A percentile compares a stretch with the other conserved stretches of the same genome.
phyloP scores from a whole-genome alignment of 202 grass and related monocot species.

The Hordeum pubiflorum region DNA sequence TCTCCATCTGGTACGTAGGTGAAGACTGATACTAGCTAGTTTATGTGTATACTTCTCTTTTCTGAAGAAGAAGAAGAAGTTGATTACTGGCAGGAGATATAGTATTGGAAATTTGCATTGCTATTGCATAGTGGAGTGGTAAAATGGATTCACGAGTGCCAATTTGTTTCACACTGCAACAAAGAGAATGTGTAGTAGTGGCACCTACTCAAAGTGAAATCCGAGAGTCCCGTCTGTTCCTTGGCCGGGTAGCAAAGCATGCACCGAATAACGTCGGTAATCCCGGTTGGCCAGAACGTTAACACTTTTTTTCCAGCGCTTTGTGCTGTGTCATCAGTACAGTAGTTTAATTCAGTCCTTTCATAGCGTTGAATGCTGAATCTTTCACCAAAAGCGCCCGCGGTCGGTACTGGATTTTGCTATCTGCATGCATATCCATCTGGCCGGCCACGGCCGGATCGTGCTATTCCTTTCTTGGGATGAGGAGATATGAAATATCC shows the following conservation, averaged over 20 bases:
- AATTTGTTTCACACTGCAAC: neutral
- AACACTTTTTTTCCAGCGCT: neutral
- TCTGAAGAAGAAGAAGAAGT: neutral
- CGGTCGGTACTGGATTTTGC: neutral
- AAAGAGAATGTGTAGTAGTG: constrained; percentile 4
- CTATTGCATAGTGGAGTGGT: neutral
- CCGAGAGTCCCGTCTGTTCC: neutral
- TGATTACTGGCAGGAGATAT: neutral
- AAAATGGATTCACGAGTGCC: neutral
- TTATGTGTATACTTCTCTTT: neutral
- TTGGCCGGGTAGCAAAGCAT: constrained; percentile 26
- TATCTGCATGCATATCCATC: neutral
- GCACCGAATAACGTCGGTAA: neutral
- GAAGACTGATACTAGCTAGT: neutral
- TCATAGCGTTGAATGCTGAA: constrained; percentile 11
- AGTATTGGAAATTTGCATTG: neutral
- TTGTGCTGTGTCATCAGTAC: neutral
- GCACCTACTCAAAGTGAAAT: constrained; percentile 19
- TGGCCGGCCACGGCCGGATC: neutral
- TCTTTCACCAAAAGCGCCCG: neutral
- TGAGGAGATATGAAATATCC: neutral
- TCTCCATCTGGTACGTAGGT: neutral
- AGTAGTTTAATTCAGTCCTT: neutral
- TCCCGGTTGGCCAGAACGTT: neutral
- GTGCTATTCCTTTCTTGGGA: neutral